These are phyloP conservation scores for Trichoderma atrobrunneum DNA, from an alignment of 2,329 filamentous ascomycete genomes.

Conservation along the genomic window DNA sequence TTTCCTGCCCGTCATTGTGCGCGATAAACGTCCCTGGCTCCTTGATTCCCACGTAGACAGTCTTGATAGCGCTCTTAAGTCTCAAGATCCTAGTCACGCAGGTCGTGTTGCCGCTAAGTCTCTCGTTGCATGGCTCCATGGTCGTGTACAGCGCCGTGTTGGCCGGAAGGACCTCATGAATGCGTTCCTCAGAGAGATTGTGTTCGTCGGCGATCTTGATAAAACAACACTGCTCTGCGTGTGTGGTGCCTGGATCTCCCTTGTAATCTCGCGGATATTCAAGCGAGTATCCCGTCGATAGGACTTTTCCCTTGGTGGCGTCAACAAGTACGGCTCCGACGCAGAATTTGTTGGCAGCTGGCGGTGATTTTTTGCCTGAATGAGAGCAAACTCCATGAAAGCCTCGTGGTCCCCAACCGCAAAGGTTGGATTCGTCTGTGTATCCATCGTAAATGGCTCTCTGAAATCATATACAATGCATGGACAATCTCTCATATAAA, in stretches of 20 bases:
- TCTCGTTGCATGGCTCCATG: slow-evolving; percentile 45
- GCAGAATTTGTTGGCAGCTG: slow-evolving; percentile 39
- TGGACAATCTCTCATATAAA: neutral
- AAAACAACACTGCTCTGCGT: slow-evolving; percentile 44
- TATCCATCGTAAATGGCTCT: neutral
- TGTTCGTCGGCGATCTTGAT: slow-evolving; percentile 42
- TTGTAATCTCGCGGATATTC: slow-evolving; percentile 38
- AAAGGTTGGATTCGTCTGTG: slow-evolving; percentile 19
- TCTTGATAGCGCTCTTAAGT: slow-evolving; percentile 33
- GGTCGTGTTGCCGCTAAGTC: slow-evolving; percentile 39
- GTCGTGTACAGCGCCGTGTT: slow-evolving; percentile 44
- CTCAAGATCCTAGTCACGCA: slow-evolving; percentile 37
- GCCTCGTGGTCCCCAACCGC: slow-evolving; percentile 32
- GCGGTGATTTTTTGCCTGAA: slow-evolving; percentile 37
- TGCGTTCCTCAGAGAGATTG: slow-evolving; percentile 34
- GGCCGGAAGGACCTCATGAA: slow-evolving; percentile 36
- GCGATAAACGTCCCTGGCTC: slow-evolving; percentile 39
- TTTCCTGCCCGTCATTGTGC: slow-evolving; percentile 31
- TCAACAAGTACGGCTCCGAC: slow-evolving; percentile 43
- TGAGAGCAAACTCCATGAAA: slow-evolving; percentile 40
- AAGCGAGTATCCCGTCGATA: slow-evolving; percentile 43
- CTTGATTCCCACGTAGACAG: slow-evolving; percentile 39
- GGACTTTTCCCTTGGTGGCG: slow-evolving; percentile 34
- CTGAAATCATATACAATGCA: neutral
- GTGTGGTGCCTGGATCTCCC: slow-evolving; percentile 39